Evolutionary conservation across 257 asterid genomes (phyloP).

Genomic region (Paulownia fortunei): DNA sequence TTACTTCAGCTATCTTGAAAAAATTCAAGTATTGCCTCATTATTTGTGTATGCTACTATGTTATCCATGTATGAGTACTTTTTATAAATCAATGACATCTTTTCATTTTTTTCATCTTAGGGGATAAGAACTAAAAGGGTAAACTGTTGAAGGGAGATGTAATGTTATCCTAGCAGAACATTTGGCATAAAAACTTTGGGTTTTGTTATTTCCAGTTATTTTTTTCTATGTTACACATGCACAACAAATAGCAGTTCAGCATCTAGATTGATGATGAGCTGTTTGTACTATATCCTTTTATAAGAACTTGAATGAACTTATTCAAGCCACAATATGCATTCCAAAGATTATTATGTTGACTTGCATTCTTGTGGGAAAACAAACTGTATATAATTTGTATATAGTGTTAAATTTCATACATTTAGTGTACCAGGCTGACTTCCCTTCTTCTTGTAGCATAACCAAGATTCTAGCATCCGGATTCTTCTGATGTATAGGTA

Average conservation of each 20-base stretch:
- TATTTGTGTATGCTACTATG: background rate
- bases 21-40: background rate
- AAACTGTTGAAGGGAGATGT: no score
- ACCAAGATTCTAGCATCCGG: conserved; percentile 71
- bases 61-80: background rate
- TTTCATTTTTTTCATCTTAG: background rate
- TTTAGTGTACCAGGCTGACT: conserved; percentile 30
- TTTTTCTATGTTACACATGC: no score
- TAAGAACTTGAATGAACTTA: background rate
- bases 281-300: background rate
- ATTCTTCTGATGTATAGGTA: conserved; percentile 87
- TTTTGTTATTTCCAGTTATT: no score
- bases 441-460: conserved; percentile 63
- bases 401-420: conserved; percentile 15
- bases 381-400: background rate
- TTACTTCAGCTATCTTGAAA: background rate
- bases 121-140: background rate
- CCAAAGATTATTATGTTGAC: background rate
- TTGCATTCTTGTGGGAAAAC: conserved; percentile 12
- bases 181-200: no score
- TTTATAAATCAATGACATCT: background rate
- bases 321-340: background rate
- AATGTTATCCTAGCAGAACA: no score
- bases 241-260: background rate
- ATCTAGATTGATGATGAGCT: background rate